Percentiles rank a stretch among this genome's conserved stretches.
phyloP scores from a whole-genome alignment of 1,284 basidiomycete species.

The Tylopilus sp. region DNA sequence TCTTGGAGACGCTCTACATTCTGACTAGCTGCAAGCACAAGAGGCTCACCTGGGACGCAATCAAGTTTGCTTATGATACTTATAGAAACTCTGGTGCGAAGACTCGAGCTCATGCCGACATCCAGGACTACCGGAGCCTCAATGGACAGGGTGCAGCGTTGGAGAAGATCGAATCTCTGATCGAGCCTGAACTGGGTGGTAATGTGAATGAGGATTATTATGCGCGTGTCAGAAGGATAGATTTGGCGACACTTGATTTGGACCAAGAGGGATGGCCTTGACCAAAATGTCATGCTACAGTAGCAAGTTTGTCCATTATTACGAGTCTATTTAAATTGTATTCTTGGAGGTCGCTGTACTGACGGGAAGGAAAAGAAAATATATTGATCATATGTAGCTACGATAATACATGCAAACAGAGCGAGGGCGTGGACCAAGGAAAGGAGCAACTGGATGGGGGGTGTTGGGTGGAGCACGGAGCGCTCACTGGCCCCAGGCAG shows the following conservation, averaged over 20 bases:
- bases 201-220: neutral
- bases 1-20: conserved; percentile 7
- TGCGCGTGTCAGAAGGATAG: neutral
- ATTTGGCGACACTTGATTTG: neutral
- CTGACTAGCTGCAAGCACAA: neutral
- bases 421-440: too few species aligned
- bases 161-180: conserved; percentile 3
- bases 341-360: too few species aligned
- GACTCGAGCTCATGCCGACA: neutral
- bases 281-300: neutral
- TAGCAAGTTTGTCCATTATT: too few species aligned
- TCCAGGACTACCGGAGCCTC: neutral
- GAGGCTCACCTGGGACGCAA: neutral
- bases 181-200: neutral
- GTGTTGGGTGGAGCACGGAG: too few species aligned
- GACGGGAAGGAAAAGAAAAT: too few species aligned
- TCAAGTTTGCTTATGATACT: neutral
- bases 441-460: too few species aligned
- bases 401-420: too few species aligned
- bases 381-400: too few species aligned
- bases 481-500: too few species aligned
- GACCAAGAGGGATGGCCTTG: conserved; percentile 2
- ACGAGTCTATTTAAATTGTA: too few species aligned
- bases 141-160: neutral
- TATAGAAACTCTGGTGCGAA: neutral